Evolutionary conservation across 1,284 basidiomycete genomes (phyloP).

Genomic region (Sporisorium exsertum): DNA sequence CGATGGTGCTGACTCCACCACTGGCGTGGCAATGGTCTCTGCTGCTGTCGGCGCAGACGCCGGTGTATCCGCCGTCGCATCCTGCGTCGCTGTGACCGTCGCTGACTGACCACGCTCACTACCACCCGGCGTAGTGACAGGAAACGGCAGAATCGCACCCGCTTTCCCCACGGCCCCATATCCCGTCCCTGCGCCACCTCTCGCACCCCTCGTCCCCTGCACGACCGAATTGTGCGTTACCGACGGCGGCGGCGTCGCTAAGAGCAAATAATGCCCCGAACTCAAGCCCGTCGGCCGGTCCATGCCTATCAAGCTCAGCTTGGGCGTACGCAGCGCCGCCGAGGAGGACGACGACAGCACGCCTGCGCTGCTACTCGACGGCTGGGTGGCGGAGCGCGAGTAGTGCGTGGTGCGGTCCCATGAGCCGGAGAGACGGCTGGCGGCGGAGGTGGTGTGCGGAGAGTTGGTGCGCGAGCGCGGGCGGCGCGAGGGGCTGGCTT

Average conservation of each 20-base stretch:
- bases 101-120: not conserved
- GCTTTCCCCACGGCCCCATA: conserved; percentile 20
- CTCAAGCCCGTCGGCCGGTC: conserved; percentile 41
- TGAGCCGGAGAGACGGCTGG: conserved; percentile 27
- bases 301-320: conserved; percentile 37
- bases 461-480: conserved; percentile 45
- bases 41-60: conserved; percentile 23
- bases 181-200: conserved; percentile 7
- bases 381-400: conserved; percentile 33
- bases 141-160: conserved; percentile 19
- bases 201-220: not conserved
- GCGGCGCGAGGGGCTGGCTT: conserved; percentile 5
- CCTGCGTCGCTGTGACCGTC: too few species aligned
- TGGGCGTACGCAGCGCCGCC: conserved; percentile 28
- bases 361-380: not conserved
- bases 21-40: conserved; percentile 27
- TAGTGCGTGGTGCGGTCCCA: conserved; percentile 25
- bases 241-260: conserved; percentile 35
- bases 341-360: conserved; percentile 17
- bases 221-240: conserved; percentile 23
- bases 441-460: conserved; percentile 16
- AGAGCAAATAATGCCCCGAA: conserved; percentile 43
- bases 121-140: conserved; percentile 12
- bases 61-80: not conserved
- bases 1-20: conserved; percentile 2